Evolutionary conservation across 768 basidiomycete genomes (phyloP), one percentile per base, ranked within the genome.

Genomic region (Lyophyllum atratum): DNA sequence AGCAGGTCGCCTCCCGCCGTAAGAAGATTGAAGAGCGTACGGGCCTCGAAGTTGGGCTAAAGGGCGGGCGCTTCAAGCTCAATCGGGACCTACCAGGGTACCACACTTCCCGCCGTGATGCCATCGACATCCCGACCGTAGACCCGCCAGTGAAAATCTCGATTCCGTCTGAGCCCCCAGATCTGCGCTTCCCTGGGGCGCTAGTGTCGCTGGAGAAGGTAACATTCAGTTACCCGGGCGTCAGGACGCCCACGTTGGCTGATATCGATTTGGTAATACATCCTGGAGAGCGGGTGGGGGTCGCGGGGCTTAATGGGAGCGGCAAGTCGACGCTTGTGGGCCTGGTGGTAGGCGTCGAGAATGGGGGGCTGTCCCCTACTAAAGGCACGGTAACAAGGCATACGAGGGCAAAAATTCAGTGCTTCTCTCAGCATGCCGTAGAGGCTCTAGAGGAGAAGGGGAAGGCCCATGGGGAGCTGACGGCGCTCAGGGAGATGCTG

Each of bases 381-480:
- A 65, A 63, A 4, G 87, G 87, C 9, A 77, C 68, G 26, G 76
- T 86, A 10, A 74, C 70, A 28, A 74, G 75, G 28, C 87, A 88
- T 67, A 79, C 85, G 4, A 71, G 76, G 5, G 72, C 81, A 28
- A 74, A 74, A 19, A 80, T 88, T 34, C 84, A 83, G 1, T 85
- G 85, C 69, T 89, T 84, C 63, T 79, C 78, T 0, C 86, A 89
- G 62, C 82, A 86, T 64, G 76, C 79, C 0, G 85, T 88, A 14
- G 85, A 87, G 60, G 74, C 77, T 39, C 73, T 72, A 48, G 67
- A 64, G 51, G 66, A 66, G 12, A 65, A 62, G 34, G 70, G 72
- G 8, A 76, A 77, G 40, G 50, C 59, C 14, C 39, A 65, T 33
- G 29, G 25, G 26, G 53, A 60, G 49, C 57, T 65, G 7, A 65